Evolutionary conservation across 495 filamentous ascomycete species (phyloP), one percentile per base, ranked within the genome.

Genomic region (Aspergillus nidulans): DNA sequence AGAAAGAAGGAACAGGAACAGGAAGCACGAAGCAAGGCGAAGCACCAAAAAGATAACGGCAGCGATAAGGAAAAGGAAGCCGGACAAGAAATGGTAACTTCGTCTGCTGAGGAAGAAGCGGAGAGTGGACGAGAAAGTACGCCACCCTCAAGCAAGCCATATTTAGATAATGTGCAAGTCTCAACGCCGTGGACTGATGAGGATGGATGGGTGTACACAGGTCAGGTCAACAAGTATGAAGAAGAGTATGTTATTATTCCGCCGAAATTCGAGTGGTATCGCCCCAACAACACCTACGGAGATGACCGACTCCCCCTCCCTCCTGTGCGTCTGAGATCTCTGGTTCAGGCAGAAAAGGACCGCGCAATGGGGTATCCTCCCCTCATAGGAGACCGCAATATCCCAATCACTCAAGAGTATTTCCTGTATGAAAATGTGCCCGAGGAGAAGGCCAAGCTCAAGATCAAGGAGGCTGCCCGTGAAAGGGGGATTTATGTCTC

Each of bases 361-460:
- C 42, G 52, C 1, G 59, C 67, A 12, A 67, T 69, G 47, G 72
- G 75, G 0, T 77, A 66, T 51, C 73, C 75, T 3, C 75, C 75
- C 0, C 61, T 61, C 21, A 60, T 73, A 16, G 75, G 74, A 4
- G 59, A 70, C 30, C 70, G 73, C 4, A 77, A 78, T 49, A 25
- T 72, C 15, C 71, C 68, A 2, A 58, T 46, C 32, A 53, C 18
- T 13, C 40, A 55, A 23, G 13, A 20, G 10, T 56, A 58, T 9
- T 64, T 64, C 53, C n/a, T 48, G 0, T 32, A 49, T 20, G 64
- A 67, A 30, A 41, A 67, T 40, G 45, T 64, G 12, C 25, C 57
- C 1, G 44, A 56, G 25, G 65, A 63, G 26, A 49, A n/a, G 44
- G 51, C 55, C 2, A 63, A 56, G 41, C 57, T 68, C 41, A 56